Evolutionary conservation across 2,329 filamentous ascomycete species (phyloP).

Genomic region (Tolypocladium tundrense): DNA sequence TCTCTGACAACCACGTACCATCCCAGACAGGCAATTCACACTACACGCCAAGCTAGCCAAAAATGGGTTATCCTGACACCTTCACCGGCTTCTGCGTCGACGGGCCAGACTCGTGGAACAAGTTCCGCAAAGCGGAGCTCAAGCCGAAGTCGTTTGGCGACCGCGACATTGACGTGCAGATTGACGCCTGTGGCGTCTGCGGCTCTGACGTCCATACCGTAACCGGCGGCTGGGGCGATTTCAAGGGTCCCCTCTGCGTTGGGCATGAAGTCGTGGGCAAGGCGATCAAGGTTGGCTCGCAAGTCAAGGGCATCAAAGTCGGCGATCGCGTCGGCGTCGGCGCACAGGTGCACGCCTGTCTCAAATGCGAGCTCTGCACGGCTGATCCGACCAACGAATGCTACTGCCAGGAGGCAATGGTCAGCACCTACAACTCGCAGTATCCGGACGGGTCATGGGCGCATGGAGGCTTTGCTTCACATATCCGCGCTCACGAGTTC

Average conservation of each 20-base stretch:
- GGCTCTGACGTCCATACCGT: slow-evolving; percentile 52
- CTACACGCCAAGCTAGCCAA: slow-evolving; percentile 2
- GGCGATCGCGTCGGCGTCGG: slow-evolving; percentile 58
- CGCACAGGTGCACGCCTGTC: slow-evolving; percentile 48
- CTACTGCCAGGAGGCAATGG: slow-evolving; percentile 32
- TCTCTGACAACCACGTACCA: background rate
- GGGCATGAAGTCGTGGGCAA: slow-evolving; percentile 51
- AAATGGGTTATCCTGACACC: slow-evolving; percentile 33
- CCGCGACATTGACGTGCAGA: slow-evolving; percentile 53
- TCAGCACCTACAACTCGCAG: slow-evolving; percentile 47
- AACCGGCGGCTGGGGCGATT: slow-evolving; percentile 44
- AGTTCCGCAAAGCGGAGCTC: slow-evolving; percentile 26
- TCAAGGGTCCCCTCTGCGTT: slow-evolving; percentile 36
- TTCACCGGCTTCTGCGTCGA: slow-evolving; percentile 33
- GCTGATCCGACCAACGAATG: slow-evolving; percentile 32
- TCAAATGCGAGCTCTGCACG: slow-evolving; percentile 37
- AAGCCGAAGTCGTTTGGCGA: slow-evolving; percentile 26
- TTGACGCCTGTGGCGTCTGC: slow-evolving; percentile 58
- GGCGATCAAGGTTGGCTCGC: slow-evolving; percentile 35
- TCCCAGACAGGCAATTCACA: background rate
- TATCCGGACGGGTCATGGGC: slow-evolving; percentile 49
- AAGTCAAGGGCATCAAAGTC: slow-evolving; percentile 37
- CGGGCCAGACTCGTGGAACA: slow-evolving; percentile 29
- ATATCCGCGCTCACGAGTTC: slow-evolving; percentile 40
- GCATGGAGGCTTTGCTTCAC: slow-evolving; percentile 52